phyloP scores from a whole-genome alignment of 306 rosid species.

The Corylus americana region DNA sequence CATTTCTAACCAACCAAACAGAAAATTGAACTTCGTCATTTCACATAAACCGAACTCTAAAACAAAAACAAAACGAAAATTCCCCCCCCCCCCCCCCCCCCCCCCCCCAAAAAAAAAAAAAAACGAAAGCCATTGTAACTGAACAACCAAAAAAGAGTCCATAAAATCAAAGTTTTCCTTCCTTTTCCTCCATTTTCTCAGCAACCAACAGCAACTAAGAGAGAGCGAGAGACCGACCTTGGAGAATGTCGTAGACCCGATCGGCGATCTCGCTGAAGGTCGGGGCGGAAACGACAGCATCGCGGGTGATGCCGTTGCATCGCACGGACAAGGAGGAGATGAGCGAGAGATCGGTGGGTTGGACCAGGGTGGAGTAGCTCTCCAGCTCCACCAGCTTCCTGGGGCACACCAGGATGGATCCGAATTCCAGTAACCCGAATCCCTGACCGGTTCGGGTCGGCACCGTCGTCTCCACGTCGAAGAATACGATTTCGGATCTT shows the following conservation, averaged over 20 bases:
- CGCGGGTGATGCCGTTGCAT: conserved; percentile 74
- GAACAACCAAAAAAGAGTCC: no score
- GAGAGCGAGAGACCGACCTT: conserved; percentile 46
- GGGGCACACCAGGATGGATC: conserved; percentile 88
- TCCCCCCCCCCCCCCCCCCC: no score
- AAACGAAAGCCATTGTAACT: no score
- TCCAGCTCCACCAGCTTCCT: conserved; percentile 74
- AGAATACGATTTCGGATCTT: conserved; percentile 79
- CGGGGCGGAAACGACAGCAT: conserved; percentile 65
- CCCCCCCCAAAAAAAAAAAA: no score
- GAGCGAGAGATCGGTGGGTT: conserved; percentile 63
- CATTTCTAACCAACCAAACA: conserved; percentile 9
- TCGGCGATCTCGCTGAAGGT: conserved; percentile 63
- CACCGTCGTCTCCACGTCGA: conserved; percentile 88
- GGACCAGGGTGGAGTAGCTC: conserved; percentile 64
- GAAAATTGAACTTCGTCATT: neutral
- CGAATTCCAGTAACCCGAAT: conserved; percentile 71
- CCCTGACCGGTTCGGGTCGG: conserved; percentile 67
- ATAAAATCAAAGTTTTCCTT: neutral
- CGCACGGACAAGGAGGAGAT: conserved; percentile 70
- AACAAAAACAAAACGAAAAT: neutral
- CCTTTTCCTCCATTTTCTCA: neutral
- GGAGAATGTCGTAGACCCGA: conserved; percentile 73
- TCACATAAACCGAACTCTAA: neutral
- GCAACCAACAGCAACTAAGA: conserved; percentile 1